Conservation (phyloP, 129 eudicot species). For the Chrysanthemum makinoi region DNA sequence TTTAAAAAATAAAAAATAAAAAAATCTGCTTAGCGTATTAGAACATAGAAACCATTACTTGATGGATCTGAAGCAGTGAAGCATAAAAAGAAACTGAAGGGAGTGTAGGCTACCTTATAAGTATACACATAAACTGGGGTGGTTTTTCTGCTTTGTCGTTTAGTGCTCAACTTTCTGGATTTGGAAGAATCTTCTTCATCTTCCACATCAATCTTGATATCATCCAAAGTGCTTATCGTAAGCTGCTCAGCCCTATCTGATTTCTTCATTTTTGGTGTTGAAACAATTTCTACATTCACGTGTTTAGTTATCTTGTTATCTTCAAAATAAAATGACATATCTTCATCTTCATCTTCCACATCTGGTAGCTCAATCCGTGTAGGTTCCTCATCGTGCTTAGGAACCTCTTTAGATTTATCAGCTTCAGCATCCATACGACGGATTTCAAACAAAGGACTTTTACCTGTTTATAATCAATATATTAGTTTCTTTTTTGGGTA, state of each 20-base stretch:
- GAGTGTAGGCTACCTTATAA: slow-evolving; percentile 56
- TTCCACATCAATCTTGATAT: slow-evolving; percentile 35
- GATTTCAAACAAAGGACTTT: slow-evolving; percentile 61
- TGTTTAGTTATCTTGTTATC: slow-evolving; percentile 27
- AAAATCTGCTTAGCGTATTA: neutral
- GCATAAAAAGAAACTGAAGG: neutral
- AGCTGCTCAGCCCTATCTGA: slow-evolving; percentile 28
- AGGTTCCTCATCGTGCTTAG: slow-evolving; percentile 30
- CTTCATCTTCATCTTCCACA: slow-evolving; percentile 32
- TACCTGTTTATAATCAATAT: slow-evolving; percentile 37
- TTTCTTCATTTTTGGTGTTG: slow-evolving; percentile 36
- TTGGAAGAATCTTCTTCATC: slow-evolving; percentile 38
- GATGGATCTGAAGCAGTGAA: neutral
- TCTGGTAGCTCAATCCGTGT: slow-evolving; percentile 24
- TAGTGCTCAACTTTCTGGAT: slow-evolving; percentile 32
- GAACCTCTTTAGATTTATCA: slow-evolving; percentile 29
- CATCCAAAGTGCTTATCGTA: slow-evolving; percentile 28
- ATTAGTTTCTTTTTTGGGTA: neutral
- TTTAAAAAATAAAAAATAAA: neutral
- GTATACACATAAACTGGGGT: slow-evolving; percentile 64
- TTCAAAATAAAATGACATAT: slow-evolving; percentile 26
- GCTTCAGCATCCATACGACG: slow-evolving; percentile 64
- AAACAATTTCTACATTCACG: slow-evolving; percentile 22
- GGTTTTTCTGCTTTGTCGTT: slow-evolving; percentile 33
- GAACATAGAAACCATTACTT: neutral